These are phyloP conservation scores for Saturnispora diversa DNA, from an alignment of 805 yeast genomes.

Conservation along the genomic window DNA sequence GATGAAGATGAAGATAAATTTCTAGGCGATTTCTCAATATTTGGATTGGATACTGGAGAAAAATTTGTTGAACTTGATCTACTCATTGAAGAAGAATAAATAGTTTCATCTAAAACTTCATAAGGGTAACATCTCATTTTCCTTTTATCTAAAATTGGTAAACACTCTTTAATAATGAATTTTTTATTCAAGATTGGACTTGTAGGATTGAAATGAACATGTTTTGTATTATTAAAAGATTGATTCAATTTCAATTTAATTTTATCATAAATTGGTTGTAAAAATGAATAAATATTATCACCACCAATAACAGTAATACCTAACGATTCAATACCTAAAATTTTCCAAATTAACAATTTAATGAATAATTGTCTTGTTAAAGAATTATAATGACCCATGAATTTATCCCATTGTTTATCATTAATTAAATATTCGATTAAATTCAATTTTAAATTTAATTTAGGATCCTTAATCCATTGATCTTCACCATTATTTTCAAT, in stretches of 20 bases:
- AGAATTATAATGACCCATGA: slow-evolving; percentile 76
- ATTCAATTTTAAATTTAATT: slow-evolving; percentile 38
- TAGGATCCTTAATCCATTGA: slow-evolving; percentile 33
- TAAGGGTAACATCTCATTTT: slow-evolving; percentile 47
- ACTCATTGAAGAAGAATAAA: slow-evolving; percentile 31
- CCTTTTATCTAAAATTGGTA: slow-evolving; percentile 24
- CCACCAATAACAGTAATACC: slow-evolving; percentile 8
- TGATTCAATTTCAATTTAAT: slow-evolving; percentile 29
- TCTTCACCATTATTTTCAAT: not conserved
- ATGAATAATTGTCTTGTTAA: slow-evolving; percentile 62
- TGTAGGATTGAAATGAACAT: slow-evolving; percentile 20
- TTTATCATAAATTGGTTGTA: slow-evolving; percentile 12
- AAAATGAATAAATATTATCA: slow-evolving; percentile 15
- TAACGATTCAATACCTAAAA: slow-evolving; percentile 29
- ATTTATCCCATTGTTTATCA: slow-evolving; percentile 41
- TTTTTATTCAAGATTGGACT: slow-evolving; percentile 43
- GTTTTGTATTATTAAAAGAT: slow-evolving; percentile 22
- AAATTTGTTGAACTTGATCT: slow-evolving; percentile 1
- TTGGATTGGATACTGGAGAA: not conserved
- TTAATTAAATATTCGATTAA: slow-evolving; percentile 49
- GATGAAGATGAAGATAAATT: too few species aligned
- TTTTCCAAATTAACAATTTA: slow-evolving; percentile 61
- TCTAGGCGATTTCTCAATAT: slow-evolving; percentile 9
- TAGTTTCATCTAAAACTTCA: slow-evolving; percentile 60
- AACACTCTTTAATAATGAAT: slow-evolving; percentile 30